Conservation (phyloP, 345 rosid species). For the Murraya paniculata region DNA sequence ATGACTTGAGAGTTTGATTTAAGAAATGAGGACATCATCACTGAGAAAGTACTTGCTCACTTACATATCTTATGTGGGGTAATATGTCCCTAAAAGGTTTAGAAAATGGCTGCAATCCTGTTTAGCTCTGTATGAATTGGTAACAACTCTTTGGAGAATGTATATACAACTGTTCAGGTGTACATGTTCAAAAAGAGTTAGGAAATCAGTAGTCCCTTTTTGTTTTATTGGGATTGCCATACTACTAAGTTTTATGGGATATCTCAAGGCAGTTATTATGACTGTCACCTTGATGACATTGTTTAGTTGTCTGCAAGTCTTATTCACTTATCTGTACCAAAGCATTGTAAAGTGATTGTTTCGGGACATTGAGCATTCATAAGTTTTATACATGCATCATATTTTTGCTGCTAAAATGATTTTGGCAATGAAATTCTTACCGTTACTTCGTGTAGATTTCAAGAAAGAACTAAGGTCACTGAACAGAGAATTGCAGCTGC, state of each 20-base stretch:
- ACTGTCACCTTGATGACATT: neutral
- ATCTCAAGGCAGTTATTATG: neutral
- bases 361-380: neutral
- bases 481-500: constrained; percentile 85
- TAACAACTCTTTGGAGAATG: too few species aligned
- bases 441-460: constrained; percentile 47
- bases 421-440: neutral
- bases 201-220: neutral
- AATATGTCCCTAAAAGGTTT: neutral
- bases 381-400: neutral
- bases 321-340: neutral
- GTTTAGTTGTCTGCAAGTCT: neutral
- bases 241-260: neutral
- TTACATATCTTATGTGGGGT: neutral
- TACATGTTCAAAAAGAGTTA: neutral
- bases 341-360: neutral
- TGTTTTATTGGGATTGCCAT: neutral
- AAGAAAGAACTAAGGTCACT: constrained; percentile 75
- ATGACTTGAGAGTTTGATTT: neutral
- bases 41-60: neutral
- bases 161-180: neutral
- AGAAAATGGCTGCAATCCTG: neutral
- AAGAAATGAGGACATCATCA: neutral
- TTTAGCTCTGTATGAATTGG: neutral
- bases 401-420: neutral